Conservation (phyloP, 73 alveolate species). For the Paramecium sexaurelia region DNA sequence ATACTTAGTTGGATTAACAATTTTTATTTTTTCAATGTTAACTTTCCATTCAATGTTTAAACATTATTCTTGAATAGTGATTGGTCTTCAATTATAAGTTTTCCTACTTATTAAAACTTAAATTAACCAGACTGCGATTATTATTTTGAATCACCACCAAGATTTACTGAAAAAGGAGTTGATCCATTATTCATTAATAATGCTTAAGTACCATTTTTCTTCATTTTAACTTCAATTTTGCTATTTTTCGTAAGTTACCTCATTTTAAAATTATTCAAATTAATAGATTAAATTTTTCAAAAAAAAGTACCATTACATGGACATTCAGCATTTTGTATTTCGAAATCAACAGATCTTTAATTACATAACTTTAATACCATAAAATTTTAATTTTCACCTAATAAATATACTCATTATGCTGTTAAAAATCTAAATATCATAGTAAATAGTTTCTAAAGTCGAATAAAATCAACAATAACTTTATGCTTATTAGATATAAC, state of each 20-base stretch:
- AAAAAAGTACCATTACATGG: background rate
- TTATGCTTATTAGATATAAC: background rate
- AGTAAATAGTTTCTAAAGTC: background rate
- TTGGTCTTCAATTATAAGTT: background rate
- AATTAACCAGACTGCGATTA: slow-evolving; percentile 1
- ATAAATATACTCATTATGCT: background rate
- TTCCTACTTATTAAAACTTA: background rate
- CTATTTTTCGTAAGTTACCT: background rate
- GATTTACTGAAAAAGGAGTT: background rate
- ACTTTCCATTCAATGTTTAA: background rate
- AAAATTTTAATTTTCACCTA: background rate
- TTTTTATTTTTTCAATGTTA: background rate
- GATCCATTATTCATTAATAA: slow-evolving; percentile 33
- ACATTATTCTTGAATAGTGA: background rate
- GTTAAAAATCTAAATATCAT: background rate
- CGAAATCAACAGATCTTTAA: background rate
- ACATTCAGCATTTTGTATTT: background rate
- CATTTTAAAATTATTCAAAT: background rate
- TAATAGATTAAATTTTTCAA: background rate
- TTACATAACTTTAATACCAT: background rate
- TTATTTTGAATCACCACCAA: background rate
- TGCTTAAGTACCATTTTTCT: background rate
- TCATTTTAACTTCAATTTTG: background rate
- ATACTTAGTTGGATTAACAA: background rate
- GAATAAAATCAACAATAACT: background rate